Base-by-base conservation (phyloP, 768 basidiomycete genomes). In the Mrakia blollopis region DNA sequence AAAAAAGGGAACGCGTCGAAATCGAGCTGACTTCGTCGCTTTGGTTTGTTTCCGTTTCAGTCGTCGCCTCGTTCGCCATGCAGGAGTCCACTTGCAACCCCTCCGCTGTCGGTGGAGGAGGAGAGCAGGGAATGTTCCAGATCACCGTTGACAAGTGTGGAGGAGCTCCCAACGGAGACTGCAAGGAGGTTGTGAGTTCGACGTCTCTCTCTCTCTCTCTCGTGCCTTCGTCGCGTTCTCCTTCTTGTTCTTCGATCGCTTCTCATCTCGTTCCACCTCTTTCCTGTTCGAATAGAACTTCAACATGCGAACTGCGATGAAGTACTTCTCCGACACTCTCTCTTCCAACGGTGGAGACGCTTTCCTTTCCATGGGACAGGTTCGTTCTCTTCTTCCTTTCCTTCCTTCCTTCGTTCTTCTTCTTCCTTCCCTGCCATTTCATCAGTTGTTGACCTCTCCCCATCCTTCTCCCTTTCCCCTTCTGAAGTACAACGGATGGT, bases 21-120 rank as follows among this genome's bases (percentile, higher is more conserved):
- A 18, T 69, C 28, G 68, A 28, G 39, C 37, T 41, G 68, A 69
- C 41, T 44, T 13, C n/a, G 18, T 35, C 32, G 14, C 60, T 35
- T 1, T 37, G 9, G 52, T n/a, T 47, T 39, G 28, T n/a, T 25
- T 30, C 47, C 47, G 4, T 39, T 30, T 16, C 32, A 70, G 67
- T 95, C 79, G 83, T 95, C 52, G 93, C 93, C 2, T 87, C 92
- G 0, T 90, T 96, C 79, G 92, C 93, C 44, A 90, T 96, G 90
- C 93, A 95, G 82, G 94, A 96, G 82, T 89, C 88, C 44, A 85
- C 85, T 54, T 96, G 93, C 86, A 89, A 90, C 79, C 87, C 89
- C 2, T 76, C 84, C 23, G 87, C 87, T 9, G 85, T 89, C 63
- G 93, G 93, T 72, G 90, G 89, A 23, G 91, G 86, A 30, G 91